These are phyloP conservation scores for Nigrograna mackinnonii DNA, from an alignment of 2,329 filamentous ascomycete genomes.

Conservation along the genomic window DNA sequence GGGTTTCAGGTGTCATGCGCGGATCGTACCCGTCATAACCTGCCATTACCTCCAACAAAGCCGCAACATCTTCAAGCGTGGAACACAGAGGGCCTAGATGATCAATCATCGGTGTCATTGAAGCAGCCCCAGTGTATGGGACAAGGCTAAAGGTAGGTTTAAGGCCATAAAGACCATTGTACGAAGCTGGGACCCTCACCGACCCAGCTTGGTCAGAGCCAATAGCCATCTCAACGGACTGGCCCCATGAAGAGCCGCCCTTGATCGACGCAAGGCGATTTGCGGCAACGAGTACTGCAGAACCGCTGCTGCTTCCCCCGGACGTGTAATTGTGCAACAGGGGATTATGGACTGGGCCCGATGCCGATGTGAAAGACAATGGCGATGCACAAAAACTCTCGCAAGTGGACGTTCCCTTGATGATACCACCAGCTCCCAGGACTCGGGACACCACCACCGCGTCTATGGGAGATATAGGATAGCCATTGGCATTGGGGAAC, in stretches of 20 bases:
- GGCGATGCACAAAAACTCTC: slow-evolving; percentile 52
- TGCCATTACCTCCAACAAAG: slow-evolving; percentile 44
- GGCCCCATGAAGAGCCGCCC: slow-evolving; percentile 27
- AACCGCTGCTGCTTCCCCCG: slow-evolving; percentile 39
- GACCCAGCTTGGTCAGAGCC: slow-evolving; percentile 41
- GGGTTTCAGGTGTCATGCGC: slow-evolving; percentile 46
- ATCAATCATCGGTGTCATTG: slow-evolving; percentile 48
- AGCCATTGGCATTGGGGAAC: slow-evolving; percentile 40
- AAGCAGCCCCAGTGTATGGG: slow-evolving; percentile 49
- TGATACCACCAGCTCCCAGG: slow-evolving; percentile 45
- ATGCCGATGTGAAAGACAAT: slow-evolving; percentile 48
- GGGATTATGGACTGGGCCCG: slow-evolving; percentile 49
- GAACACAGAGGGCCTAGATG: slow-evolving; percentile 50
- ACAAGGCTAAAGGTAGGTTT: slow-evolving; percentile 53
- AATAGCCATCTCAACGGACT: slow-evolving; percentile 41
- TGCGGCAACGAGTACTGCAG: slow-evolving; percentile 34
- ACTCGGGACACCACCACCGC: slow-evolving; percentile 50
- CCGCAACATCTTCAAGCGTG: slow-evolving; percentile 45
- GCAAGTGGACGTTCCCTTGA: slow-evolving; percentile 51
- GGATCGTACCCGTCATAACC: slow-evolving; percentile 51
- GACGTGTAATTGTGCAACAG: slow-evolving; percentile 39
- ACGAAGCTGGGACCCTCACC: slow-evolving; percentile 34
- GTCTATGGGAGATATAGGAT: slow-evolving; percentile 44
- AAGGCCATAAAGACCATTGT: slow-evolving; percentile 33
- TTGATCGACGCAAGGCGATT: not conserved